Evolutionary conservation across 108 stramenopile species (phyloP).

Genomic region (Schizochytrium sp.): DNA sequence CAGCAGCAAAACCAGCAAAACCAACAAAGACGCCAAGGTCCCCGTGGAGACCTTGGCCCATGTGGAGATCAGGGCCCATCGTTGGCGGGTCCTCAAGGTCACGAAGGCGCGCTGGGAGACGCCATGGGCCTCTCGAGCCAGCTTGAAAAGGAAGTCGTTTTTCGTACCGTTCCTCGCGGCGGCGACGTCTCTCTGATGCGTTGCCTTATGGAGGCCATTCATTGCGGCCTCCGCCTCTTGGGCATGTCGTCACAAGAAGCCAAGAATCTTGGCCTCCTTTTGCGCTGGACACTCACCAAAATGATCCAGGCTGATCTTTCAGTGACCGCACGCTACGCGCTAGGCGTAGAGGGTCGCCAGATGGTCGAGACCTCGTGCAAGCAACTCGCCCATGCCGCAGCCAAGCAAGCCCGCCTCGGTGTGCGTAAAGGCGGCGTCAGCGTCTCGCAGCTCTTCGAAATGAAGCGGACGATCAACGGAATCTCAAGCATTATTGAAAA

Average conservation of each 20-base stretch:
- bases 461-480: neutral
- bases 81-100: neutral
- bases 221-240: conserved; percentile 29
- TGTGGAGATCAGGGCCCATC: neutral
- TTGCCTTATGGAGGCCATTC: conserved; percentile 29
- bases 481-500: neutral
- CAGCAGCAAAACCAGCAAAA: neutral
- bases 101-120: neutral
- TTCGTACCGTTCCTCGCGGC: conserved; percentile 30
- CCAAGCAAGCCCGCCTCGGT: conserved; percentile 27
- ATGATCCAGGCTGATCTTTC: conserved; percentile 31
- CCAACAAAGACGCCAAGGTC: neutral
- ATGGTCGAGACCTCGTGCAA: conserved; percentile 26
- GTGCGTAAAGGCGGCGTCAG: conserved; percentile 29
- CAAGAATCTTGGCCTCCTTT: conserved; percentile 19
- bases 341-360: conserved; percentile 21
- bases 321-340: neutral
- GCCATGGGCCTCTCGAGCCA: neutral
- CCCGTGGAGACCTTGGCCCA: neutral
- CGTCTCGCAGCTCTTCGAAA: neutral
- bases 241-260: conserved; percentile 25
- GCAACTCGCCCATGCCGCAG: conserved; percentile 35
- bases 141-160: neutral
- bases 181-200: conserved; percentile 22
- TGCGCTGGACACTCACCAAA: conserved; percentile 26